Evolutionary conservation across 345 rosid genomes (phyloP).

Genomic region (Eucalyptus grandis): DNA sequence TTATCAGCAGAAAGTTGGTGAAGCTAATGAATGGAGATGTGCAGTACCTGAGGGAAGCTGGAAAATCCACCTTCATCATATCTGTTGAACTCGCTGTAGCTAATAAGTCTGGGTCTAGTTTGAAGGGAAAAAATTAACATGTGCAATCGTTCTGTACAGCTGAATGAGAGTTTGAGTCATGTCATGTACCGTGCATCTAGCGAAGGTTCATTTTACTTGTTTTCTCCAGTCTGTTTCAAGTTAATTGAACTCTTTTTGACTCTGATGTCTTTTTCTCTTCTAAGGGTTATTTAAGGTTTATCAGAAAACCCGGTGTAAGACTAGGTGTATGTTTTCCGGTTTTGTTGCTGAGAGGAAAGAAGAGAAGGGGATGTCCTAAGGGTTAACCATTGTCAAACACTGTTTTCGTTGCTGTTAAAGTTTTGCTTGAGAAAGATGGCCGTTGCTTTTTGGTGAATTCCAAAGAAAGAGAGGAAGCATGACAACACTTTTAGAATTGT

Average conservation of each 20-base stretch:
- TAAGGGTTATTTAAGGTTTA: not conserved
- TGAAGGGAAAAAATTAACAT: not conserved
- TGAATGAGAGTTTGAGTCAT: not conserved
- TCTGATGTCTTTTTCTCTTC: not conserved
- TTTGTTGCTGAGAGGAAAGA: not conserved
- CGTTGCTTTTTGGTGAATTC: not conserved
- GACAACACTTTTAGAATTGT: not conserved
- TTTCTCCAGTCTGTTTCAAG: not conserved
- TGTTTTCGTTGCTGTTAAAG: not conserved
- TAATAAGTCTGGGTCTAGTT: not conserved
- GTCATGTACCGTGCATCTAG: not conserved
- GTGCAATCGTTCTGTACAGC: not conserved
- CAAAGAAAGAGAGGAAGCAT: not conserved
- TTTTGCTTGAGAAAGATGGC: not conserved
- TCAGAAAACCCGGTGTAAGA: not conserved
- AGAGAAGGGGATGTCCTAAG: not conserved
- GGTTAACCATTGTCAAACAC: not conserved
- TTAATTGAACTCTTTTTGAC: not conserved
- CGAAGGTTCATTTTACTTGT: not conserved
- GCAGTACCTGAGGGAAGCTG: slow-evolving; percentile 78
- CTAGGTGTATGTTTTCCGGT: not conserved
- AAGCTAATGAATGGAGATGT: slow-evolving; percentile 92
- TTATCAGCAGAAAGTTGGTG: slow-evolving; percentile 64
- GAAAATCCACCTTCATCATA: slow-evolving; percentile 56
- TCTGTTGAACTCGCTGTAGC: slow-evolving; percentile 67